Base-by-base conservation (phyloP, 1,284 basidiomycete genomes). In the Trichosporon sp. region DNA sequence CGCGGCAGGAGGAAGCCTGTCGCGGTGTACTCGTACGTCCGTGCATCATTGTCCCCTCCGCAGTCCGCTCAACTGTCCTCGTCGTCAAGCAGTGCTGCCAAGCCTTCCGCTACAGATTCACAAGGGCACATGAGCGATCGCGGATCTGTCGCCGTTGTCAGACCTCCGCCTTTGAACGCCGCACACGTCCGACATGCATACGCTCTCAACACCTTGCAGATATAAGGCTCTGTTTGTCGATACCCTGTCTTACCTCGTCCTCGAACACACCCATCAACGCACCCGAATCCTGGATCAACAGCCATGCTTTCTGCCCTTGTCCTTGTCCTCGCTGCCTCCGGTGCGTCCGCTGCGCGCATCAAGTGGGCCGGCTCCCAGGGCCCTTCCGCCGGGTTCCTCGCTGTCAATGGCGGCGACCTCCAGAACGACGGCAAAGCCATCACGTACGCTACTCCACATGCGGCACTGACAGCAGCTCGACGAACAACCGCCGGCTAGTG, bases 401-500 rank as follows among this genome's bases (percentile, higher is more conserved):
- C 59, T 10, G 59, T 63, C 59, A 63, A 32, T 14, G 59, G 59
- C 31, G 59, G 59, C 14, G 59, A 63, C 59, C 59, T 63, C 32
- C 32, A n/a, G 2, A 35, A 37, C 32, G 59, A 37, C 21, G 59
- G 32, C 32, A 63, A 63, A 31, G 59, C 31, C 31, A 32, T 35
- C 59, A 63, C 59, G 59, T 63, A 10, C 8, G 65, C 26, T 16
- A 6, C 46, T 12, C 1, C 6, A 6, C 43, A 12, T 32, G 14
- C 65, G 26, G 16, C 21, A 26, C 46, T 66, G 46, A 66, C 65
- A 21, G 4, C 11, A 66, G 65, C 32, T 63, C 59, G 59, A 63
- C 59, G 4, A 63, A 63, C 59, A 63, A 21, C 59, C 59, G 59
- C 35, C 31, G 31, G 5, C 59, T 35, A 7, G 59, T 63, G 31